These are phyloP conservation scores for Pseudonitzschia multiseries DNA, from an alignment of 108 stramenopile genomes.

Conservation along the genomic window DNA sequence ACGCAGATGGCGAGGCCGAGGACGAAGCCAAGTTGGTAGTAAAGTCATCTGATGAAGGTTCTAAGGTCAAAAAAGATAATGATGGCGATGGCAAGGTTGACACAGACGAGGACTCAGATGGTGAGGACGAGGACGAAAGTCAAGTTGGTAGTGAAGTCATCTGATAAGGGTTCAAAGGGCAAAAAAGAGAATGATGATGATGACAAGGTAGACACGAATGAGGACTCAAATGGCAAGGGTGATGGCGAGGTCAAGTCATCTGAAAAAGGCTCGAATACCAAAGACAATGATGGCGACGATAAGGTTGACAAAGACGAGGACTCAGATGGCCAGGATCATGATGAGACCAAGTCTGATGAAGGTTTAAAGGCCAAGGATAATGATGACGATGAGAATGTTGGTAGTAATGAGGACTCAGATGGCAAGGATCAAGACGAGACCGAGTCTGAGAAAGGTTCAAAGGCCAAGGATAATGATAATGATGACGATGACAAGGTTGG, in stretches of 20 bases:
- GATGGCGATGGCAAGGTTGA: background rate
- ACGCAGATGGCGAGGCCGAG: background rate
- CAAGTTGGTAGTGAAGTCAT: background rate
- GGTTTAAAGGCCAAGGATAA: background rate
- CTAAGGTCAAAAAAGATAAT: background rate
- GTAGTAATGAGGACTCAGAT: background rate
- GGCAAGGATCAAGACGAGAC: background rate
- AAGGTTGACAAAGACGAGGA: background rate
- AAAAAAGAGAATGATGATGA: background rate
- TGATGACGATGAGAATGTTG: background rate
- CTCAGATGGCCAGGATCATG: too few relatives aligned
- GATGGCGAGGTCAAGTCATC: background rate
- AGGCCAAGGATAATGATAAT: background rate
- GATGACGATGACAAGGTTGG: background rate
- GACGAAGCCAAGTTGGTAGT: background rate
- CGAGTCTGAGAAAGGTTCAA: background rate
- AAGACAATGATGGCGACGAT: background rate
- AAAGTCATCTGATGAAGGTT: background rate
- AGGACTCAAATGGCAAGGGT: background rate
- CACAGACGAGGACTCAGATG: too few relatives aligned
- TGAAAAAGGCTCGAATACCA: background rate
- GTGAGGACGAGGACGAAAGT: too few relatives aligned
- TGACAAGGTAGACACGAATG: background rate
- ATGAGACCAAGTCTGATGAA: background rate
- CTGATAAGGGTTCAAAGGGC: background rate